Evolutionary conservation across 2,329 filamentous ascomycete species (phyloP).

Genomic region (Rachicladosporium sp.): DNA sequence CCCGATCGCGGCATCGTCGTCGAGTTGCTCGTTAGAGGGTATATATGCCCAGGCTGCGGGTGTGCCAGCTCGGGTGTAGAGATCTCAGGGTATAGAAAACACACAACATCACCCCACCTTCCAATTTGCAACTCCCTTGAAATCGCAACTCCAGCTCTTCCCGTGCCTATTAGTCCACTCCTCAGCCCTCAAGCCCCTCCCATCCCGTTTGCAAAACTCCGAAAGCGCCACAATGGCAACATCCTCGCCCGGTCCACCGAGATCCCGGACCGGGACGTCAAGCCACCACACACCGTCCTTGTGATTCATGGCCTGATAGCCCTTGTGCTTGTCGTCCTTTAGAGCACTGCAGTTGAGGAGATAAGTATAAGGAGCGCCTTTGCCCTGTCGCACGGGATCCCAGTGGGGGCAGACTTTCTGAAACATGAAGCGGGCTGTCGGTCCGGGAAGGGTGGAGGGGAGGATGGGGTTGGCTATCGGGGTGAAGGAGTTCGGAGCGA

Average conservation of each 20-base stretch:
- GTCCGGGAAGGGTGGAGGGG: constrained; percentile 37
- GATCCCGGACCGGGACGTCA: constrained; percentile 52
- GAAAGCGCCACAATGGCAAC: constrained; percentile 53
- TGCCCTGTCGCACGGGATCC: constrained; percentile 56
- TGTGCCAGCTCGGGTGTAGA: no score
- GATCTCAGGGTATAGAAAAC: no score
- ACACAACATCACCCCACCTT: constrained; percentile 29
- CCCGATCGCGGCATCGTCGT: no score
- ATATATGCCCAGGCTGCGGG: no score
- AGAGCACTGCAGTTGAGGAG: no score
- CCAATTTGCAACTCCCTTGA: constrained; percentile 43
- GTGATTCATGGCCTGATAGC: no score
- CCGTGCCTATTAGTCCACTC: constrained; percentile 33
- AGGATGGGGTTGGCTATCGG: constrained; percentile 50
- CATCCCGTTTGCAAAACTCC: constrained; percentile 37
- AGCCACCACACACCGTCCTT: constrained; percentile 72
- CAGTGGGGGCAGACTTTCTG: constrained; percentile 71
- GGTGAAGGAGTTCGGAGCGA: constrained; percentile 46
- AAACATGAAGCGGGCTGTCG: constrained; percentile 58
- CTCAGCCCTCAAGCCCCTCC: constrained; percentile 38
- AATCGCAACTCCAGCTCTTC: constrained; percentile 37
- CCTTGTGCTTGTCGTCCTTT: no score
- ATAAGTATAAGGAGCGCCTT: constrained; percentile 55
- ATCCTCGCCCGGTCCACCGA: constrained; percentile 58
- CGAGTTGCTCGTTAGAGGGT: no score